phyloP scores from a whole-genome alignment of 129 eudicot genomes.

The Dittrichia graveolens region DNA sequence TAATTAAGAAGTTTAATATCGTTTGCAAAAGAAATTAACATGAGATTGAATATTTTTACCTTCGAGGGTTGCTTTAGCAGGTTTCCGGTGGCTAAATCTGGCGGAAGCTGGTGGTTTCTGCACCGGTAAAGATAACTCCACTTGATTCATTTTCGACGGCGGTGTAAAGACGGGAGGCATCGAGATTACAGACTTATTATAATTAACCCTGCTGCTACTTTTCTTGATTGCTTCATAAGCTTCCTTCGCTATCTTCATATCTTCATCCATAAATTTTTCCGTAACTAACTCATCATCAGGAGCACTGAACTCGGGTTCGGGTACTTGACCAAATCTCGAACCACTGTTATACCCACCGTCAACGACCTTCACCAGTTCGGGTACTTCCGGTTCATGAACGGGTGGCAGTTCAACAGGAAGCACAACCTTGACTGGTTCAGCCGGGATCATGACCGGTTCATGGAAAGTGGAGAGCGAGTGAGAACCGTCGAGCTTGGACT shows the following conservation, averaged over 20 bases:
- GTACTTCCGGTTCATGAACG: constrained; percentile 4
- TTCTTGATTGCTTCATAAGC: constrained; percentile 35
- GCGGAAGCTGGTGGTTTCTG: constrained; percentile 67
- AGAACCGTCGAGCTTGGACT: constrained; percentile 32
- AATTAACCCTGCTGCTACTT: constrained; percentile 3
- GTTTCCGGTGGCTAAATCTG: constrained; percentile 61
- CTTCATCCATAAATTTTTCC: constrained; percentile 21
- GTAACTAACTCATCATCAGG: background rate
- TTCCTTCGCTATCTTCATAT: constrained; percentile 25
- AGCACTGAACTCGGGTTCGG: constrained; percentile 12
- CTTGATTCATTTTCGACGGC: constrained; percentile 8
- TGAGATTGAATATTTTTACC: constrained; percentile 44
- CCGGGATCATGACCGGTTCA: background rate
- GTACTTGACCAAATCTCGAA: constrained; percentile 12
- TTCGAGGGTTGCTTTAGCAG: constrained; percentile 52
- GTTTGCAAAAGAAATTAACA: too few species aligned
- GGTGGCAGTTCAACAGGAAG: constrained; percentile 27
- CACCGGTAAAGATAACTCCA: constrained; percentile 24
- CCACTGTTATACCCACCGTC: background rate
- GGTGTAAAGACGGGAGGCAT: constrained; percentile 31
- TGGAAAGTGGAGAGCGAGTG: constrained; percentile 10
- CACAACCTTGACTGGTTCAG: constrained; percentile 29
- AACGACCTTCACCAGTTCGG: constrained; percentile 1
- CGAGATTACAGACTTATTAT: constrained; percentile 44
- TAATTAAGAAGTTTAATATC: too few species aligned